A percentile compares a stretch with the other conserved stretches of the same genome.
Conservation (phyloP, 257 asterid genomes). For the Misopates orontium region DNA sequence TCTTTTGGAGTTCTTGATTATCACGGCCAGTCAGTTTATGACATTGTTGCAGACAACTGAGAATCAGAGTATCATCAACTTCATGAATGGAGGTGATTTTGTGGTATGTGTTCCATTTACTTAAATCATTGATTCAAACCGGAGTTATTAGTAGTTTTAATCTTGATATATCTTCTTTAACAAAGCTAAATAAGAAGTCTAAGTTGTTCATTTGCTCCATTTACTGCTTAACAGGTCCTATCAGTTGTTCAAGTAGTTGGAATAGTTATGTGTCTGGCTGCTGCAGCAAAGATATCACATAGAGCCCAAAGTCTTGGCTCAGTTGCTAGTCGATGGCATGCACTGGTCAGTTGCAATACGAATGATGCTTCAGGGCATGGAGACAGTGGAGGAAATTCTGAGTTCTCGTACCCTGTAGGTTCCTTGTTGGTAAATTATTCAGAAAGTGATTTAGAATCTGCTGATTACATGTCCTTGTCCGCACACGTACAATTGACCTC, state of each 20-base stretch:
- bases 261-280: slow-evolving; percentile 66
- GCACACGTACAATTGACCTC: slow-evolving; percentile 43
- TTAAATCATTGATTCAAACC: not conserved
- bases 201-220: slow-evolving; percentile 11
- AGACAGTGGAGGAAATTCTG: slow-evolving; percentile 45
- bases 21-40: slow-evolving; percentile 69
- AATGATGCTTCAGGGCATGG: slow-evolving; percentile 46
- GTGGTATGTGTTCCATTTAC: slow-evolving; percentile 46
- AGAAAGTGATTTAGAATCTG: slow-evolving; percentile 78
- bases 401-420: slow-evolving; percentile 28
- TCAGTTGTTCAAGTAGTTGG: slow-evolving; percentile 73
- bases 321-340: slow-evolving; percentile 89
- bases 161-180: not conserved
- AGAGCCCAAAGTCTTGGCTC: slow-evolving; percentile 88
- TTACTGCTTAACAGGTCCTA: slow-evolving; percentile 48
- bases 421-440: slow-evolving; percentile 49
- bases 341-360: slow-evolving; percentile 62
- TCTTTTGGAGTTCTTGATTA: slow-evolving; percentile 64
- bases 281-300: slow-evolving; percentile 88
- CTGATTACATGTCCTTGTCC: slow-evolving; percentile 44
- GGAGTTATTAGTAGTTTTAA: not conserved
- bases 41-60: slow-evolving; percentile 67
- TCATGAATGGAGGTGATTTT: slow-evolving; percentile 82
- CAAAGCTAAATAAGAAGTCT: slow-evolving; percentile 3
- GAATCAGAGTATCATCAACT: slow-evolving; percentile 64